Evolutionary conservation across 2,329 filamentous ascomycete species (phyloP).

Genomic region (Epicoccum nigrum): DNA sequence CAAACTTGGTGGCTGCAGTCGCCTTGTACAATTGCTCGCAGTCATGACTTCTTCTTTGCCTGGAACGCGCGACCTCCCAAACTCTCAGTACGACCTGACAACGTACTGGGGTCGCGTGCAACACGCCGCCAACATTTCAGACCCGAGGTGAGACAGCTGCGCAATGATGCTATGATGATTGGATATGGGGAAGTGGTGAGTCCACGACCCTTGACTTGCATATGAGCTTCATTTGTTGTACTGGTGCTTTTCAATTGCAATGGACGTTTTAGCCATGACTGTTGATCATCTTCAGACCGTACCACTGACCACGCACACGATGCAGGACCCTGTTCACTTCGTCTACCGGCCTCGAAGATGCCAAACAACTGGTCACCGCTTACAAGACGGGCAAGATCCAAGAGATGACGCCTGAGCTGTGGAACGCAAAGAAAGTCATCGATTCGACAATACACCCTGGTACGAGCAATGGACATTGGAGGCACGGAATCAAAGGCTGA

Average conservation of each 20-base stretch:
- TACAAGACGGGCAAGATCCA: conserved; percentile 85
- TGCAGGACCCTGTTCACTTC: conserved; percentile 84
- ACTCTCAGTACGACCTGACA: conserved; percentile 87
- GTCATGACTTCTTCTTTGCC: conserved; percentile 67
- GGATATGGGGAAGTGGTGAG: conserved; percentile 43
- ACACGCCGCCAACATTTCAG: conserved; percentile 87
- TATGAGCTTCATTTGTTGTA: not conserved
- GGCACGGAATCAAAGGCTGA: conserved; percentile 17
- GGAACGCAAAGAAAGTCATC: conserved; percentile 95
- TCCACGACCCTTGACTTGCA: conserved; percentile 39
- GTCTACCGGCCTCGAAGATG: conserved; percentile 77
- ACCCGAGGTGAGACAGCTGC: conserved; percentile 79
- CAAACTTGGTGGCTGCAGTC: conserved; percentile 1
- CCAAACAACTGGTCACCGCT: conserved; percentile 78
- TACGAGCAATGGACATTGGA: conserved; percentile 53
- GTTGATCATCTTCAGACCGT: not conserved
- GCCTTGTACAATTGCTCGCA: not conserved
- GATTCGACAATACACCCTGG: conserved; percentile 96
- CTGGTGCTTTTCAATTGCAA: not conserved
- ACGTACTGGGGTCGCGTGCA: conserved; percentile 95
- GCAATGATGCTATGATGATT: conserved; percentile 2
- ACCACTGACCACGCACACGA: conserved; percentile 22
- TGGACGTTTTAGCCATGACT: not conserved
- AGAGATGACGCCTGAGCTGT: conserved; percentile 87
- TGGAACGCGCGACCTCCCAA: conserved; percentile 79